Percentiles rank a stretch among this genome's conserved stretches.
Evolutionary conservation across 2,329 filamentous ascomycete genomes (phyloP).

Genomic region (Metarhizium brunneum): DNA sequence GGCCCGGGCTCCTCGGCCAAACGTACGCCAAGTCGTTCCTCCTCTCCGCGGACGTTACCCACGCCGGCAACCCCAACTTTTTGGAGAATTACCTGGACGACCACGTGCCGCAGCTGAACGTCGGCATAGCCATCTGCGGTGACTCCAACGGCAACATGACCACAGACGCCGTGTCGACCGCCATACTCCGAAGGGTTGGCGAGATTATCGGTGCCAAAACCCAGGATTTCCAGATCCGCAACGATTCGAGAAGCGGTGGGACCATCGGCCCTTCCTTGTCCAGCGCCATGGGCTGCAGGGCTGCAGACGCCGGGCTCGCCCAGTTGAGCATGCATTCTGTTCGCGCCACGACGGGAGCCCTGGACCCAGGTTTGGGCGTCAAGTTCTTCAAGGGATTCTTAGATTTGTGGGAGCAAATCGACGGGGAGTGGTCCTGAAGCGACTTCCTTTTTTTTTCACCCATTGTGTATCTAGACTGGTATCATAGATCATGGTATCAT

Average conservation of each 20-base stretch:
- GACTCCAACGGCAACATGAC: constrained; percentile 96
- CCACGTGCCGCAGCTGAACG: constrained; percentile 81
- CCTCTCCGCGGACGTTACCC: constrained; percentile 84
- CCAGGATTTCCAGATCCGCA: constrained; percentile 91
- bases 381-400: constrained; percentile 85
- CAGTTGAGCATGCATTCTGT: constrained; percentile 94
- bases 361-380: constrained; percentile 82
- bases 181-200: constrained; percentile 70
- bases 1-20: constrained; percentile 59
- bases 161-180: constrained; percentile 77
- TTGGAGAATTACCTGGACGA: constrained; percentile 70
- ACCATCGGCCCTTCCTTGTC: constrained; percentile 92
- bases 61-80: constrained; percentile 95
- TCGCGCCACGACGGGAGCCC: constrained; percentile 73
- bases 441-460: no score
- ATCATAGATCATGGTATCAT: no score
- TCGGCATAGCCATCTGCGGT: constrained; percentile 69
- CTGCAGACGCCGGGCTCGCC: constrained; percentile 81
- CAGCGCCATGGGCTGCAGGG: constrained; percentile 67
- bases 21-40: constrained; percentile 91
- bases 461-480: no score
- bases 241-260: constrained; percentile 80
- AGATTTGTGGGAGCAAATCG: constrained; percentile 76
- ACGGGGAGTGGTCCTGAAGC: constrained; percentile 58
- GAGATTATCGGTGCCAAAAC: constrained; percentile 61